Base-by-base conservation (phyloP, 257 asterid species). In the Cordia subcordata region DNA sequence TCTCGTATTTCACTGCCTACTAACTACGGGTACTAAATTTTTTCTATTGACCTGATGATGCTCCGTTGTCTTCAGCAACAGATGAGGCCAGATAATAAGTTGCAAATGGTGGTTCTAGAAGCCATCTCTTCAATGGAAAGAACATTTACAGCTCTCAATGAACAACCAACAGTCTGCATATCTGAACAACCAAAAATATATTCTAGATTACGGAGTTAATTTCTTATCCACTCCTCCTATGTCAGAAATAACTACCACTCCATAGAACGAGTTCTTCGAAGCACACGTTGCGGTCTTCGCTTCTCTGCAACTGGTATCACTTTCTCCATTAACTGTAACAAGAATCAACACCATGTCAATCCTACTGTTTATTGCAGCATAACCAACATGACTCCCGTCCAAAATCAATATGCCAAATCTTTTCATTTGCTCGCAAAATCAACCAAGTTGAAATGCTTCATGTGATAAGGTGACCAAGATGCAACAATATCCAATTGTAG, bases 221-320 rank as follows among this genome's bases (percentile, higher is more conserved):
- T 10, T 42, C 47, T 42, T 11, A 1, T 42, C 15, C 10, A 42
- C 15, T 10, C 47, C 4, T 42, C 47, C 57, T 53, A 53, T 22
- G 57, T 53, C 20, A 49, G 54, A 49, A 16, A 17, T n/a, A 49
- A 49, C 21, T 53, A 53, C 57, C 27, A 53, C 37, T 18, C 38
- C 17, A 74, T 66, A 53, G 98, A 87, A 44, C 68, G 74, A 66
- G 77, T 77, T 69, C 72, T 85, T 39, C 80, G 79, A 55, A 87
- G 76, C 49, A 17, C 33, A 16, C 78, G 78, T 11, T 78, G 61
- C 8, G 87, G 91, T 70, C 62, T 83, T 68, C 78, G 83, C 77
- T 74, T 85, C 80, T 85, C 94, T 67, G 69, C 80, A 53, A 87
- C 79, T 22, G 98, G 95, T 62, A 90, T 83, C 66, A 90, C 83